phyloP scores from a whole-genome alignment of 1,284 basidiomycete species.

The Volvariella volvacea region DNA sequence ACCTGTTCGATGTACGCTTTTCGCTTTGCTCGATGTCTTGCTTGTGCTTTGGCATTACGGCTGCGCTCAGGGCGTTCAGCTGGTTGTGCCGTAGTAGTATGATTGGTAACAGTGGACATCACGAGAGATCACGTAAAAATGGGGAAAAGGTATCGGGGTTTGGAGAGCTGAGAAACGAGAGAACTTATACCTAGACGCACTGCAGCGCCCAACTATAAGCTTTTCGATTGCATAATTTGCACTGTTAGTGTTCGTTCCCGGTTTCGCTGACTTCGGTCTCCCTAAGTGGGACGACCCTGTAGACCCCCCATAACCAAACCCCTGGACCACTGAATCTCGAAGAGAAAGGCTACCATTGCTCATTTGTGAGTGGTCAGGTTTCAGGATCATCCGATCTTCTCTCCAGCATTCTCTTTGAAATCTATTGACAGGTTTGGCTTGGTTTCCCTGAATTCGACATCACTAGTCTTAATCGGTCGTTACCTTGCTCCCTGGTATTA shows the following conservation, averaged over 20 bases:
- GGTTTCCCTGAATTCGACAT: slow-evolving; percentile 15
- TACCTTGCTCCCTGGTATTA: slow-evolving; percentile 5
- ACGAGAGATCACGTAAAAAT: slow-evolving; percentile 27
- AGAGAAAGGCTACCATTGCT: slow-evolving; percentile 4
- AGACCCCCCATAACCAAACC: slow-evolving; percentile 1
- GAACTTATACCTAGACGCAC: slow-evolving; percentile 31
- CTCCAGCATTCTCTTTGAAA: not conserved
- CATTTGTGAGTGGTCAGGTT: not conserved
- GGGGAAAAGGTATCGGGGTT: slow-evolving; percentile 30
- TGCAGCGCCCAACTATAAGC: slow-evolving; percentile 6
- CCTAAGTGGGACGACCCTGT: slow-evolving; percentile 35
- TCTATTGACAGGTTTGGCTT: slow-evolving; percentile 4
- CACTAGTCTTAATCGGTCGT: slow-evolving; percentile 3
- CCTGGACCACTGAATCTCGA: not conserved
- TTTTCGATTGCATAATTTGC: slow-evolving; percentile 24
- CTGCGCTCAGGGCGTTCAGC: slow-evolving; percentile 65
- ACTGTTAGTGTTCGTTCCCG: slow-evolving; percentile 32
- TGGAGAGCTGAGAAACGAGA: slow-evolving; percentile 23
- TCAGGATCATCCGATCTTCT: too few species aligned
- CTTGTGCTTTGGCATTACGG: slow-evolving; percentile 86
- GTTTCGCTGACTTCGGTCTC: slow-evolving; percentile 43
- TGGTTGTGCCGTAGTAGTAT: slow-evolving; percentile 25
- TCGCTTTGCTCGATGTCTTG: slow-evolving; percentile 85
- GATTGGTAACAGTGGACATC: slow-evolving; percentile 33
- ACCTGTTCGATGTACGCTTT: slow-evolving; percentile 92